Percentiles rank a stretch among this genome's conserved stretches.
Evolutionary conservation across 148 eudicot species (phyloP).

Genomic region (Nyssa sinensis): DNA sequence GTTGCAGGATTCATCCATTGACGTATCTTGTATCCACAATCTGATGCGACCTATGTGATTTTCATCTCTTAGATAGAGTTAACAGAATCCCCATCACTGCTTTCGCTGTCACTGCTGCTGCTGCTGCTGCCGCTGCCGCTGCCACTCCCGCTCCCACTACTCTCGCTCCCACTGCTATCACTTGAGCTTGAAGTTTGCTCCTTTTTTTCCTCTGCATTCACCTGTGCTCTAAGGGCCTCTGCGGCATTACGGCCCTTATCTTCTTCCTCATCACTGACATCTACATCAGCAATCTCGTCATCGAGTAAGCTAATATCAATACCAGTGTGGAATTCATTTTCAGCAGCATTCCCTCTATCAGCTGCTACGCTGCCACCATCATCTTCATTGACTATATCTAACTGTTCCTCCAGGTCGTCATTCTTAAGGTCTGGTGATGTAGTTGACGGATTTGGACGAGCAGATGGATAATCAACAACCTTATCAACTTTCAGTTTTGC

Average conservation of each 20-base stretch:
- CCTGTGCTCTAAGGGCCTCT: constrained; percentile 83
- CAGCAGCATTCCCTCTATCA: constrained; percentile 22
- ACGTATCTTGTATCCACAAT: too few species aligned
- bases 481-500: constrained; percentile 42
- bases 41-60: not conserved
- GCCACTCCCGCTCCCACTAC: constrained; percentile 53
- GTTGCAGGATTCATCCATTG: too few species aligned
- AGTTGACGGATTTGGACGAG: constrained; percentile 33
- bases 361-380: constrained; percentile 32
- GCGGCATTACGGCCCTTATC: constrained; percentile 69
- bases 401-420: constrained; percentile 70
- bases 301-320: constrained; percentile 78
- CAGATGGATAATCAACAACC: constrained; percentile 33
- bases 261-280: constrained; percentile 60
- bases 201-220: constrained; percentile 53
- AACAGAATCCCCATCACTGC: constrained; percentile 65
- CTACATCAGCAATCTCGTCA: constrained; percentile 84
- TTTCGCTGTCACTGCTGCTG: constrained; percentile 60
- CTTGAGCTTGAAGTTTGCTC: constrained; percentile 69
- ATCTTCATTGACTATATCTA: constrained; percentile 71
- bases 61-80: constrained; percentile 45
- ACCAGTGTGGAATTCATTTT: constrained; percentile 36
- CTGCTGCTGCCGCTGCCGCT: constrained; percentile 51
- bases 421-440: constrained; percentile 63
- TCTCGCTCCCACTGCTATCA: constrained; percentile 69